Conservation (phyloP, 768 basidiomycete genomes). For the Lentinula detonsa region DNA sequence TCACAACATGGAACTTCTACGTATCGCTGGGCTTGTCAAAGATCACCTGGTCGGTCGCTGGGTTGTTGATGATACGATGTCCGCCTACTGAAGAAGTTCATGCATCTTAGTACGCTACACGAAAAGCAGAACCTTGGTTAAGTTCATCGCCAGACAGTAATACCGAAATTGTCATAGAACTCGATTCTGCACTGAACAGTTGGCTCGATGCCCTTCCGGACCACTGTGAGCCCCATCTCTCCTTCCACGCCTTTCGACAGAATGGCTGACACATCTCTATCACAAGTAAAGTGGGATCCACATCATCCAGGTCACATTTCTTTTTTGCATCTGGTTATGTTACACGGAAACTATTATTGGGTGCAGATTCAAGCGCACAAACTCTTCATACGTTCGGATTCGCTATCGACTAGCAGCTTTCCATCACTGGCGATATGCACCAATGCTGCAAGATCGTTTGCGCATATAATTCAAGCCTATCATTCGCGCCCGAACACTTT, state of each 20-base stretch:
- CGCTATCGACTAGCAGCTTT: constrained; percentile 12
- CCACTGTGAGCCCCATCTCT: constrained; percentile 21
- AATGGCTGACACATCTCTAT: background rate
- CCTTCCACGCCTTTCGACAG: too few relatives aligned
- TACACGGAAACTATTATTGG: constrained; percentile 31
- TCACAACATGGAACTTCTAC: background rate
- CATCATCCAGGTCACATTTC: constrained; percentile 20
- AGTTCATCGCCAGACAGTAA: background rate
- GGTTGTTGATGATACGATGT: background rate
- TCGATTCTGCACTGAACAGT: constrained; percentile 46
- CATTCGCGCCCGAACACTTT: constrained; percentile 13
- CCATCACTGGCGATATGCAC: constrained; percentile 37
- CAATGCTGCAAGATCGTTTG: constrained; percentile 28
- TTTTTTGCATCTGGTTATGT: constrained; percentile 25
- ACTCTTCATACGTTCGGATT: constrained; percentile 34
- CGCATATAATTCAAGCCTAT: constrained; percentile 33
- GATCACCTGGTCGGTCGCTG: background rate
- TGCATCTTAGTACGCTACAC: background rate
- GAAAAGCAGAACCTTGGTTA: background rate
- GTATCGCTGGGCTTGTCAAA: background rate
- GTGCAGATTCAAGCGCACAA: constrained; percentile 13
- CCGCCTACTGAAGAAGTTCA: background rate
- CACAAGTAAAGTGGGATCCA: constrained; percentile 33
- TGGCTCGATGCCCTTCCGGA: constrained; percentile 52
- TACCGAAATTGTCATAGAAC: background rate